These are phyloP conservation scores for Scutellaria barbata DNA, from an alignment of 257 asterid genomes.

Conservation along the genomic window DNA sequence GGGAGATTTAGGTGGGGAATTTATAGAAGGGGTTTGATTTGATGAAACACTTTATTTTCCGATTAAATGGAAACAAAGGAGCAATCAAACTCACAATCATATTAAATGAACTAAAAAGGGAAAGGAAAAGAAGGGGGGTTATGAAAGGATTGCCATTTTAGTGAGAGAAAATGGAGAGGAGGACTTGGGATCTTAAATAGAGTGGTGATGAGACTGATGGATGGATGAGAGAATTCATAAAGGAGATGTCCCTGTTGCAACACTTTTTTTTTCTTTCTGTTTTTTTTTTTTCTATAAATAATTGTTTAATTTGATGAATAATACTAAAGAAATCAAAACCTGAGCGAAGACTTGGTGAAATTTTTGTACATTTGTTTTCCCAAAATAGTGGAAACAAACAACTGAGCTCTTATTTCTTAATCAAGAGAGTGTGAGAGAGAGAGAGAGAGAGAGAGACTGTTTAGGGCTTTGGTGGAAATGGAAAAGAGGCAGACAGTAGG, in stretches of 20 bases:
- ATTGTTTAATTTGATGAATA: not conserved
- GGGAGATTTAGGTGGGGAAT: not conserved
- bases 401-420: conserved; percentile 32
- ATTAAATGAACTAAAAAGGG: conserved; percentile 34
- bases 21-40: conserved; percentile 33
- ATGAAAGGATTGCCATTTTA: conserved; percentile 60
- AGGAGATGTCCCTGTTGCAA: conserved; percentile 32
- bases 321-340: conserved; percentile 1
- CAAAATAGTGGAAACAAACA: conserved; percentile 55
- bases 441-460: conserved; percentile 36
- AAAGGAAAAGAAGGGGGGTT: conserved; percentile 37
- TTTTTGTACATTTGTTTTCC: conserved; percentile 46
- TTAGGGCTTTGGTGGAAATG: conserved; percentile 57
- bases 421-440: conserved; percentile 31
- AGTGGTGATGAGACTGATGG: conserved; percentile 46
- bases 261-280: not conserved
- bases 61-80: not conserved
- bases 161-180: conserved; percentile 32
- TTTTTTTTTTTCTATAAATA: not conserved
- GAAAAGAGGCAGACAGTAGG: conserved; percentile 50
- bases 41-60: conserved; percentile 22
- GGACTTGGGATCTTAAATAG: conserved; percentile 36
- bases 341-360: conserved; percentile 31
- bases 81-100: conserved; percentile 28
- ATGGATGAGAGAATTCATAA: conserved; percentile 39